These are phyloP conservation scores for Magnolia officinalis DNA, from an alignment of 164 flowering plant species.

Conservation along the genomic window DNA sequence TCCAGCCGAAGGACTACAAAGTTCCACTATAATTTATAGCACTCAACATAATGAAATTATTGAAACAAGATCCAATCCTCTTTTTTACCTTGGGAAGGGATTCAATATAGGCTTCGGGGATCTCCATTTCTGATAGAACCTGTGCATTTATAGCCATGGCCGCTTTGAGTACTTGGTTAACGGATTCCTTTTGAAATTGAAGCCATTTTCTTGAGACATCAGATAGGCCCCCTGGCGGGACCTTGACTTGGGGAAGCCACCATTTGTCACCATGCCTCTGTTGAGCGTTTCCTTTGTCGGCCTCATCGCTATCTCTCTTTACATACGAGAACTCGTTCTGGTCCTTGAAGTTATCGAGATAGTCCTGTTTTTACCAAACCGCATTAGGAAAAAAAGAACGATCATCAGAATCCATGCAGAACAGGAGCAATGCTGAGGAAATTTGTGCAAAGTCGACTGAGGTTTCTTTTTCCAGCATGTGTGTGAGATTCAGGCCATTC, in stretches of 20 bases:
- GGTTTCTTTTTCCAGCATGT: background rate
- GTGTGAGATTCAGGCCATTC: background rate
- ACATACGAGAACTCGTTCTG: constrained; percentile 74
- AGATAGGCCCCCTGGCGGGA: constrained; percentile 68
- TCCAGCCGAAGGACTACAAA: too few relatives aligned
- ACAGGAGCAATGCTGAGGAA: background rate
- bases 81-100: constrained; percentile 84
- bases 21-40: background rate
- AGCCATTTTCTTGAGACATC: constrained; percentile 60
- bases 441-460: background rate
- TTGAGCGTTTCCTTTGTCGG: constrained; percentile 30
- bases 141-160: constrained; percentile 94
- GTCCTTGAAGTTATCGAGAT: constrained; percentile 57
- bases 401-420: background rate
- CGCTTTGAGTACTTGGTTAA: constrained; percentile 87
- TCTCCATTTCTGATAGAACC: constrained; percentile 74
- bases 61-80: background rate
- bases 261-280: constrained; percentile 64
- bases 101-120: constrained; percentile 84
- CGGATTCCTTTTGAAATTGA: constrained; percentile 71
- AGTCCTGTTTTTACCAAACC: constrained; percentile 35
- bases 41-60: background rate
- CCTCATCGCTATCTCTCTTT: constrained; percentile 39
- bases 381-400: background rate
- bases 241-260: constrained; percentile 79